Conservation (phyloP, 108 stramenopile species). For the Parietichytrium sp. region DNA sequence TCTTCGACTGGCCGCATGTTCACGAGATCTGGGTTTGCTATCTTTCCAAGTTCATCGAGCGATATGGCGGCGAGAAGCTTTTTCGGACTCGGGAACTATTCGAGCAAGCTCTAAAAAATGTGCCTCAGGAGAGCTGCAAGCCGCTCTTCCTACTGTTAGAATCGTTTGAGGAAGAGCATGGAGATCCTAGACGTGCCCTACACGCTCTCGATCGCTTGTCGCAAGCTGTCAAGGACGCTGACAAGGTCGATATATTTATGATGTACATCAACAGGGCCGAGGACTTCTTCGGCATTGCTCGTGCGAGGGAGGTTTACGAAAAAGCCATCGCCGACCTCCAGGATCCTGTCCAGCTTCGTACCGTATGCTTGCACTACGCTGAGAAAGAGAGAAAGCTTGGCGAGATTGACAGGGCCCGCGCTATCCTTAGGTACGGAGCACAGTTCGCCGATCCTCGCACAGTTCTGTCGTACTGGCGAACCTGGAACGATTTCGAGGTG, state of each 20-base stretch:
- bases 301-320: slow-evolving; percentile 86
- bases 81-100: slow-evolving; percentile 88
- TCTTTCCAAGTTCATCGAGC: slow-evolving; percentile 74
- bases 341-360: slow-evolving; percentile 68
- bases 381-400: slow-evolving; percentile 84
- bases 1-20: slow-evolving; percentile 88
- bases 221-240: slow-evolving; percentile 71
- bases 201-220: slow-evolving; percentile 83
- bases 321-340: slow-evolving; percentile 77
- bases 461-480: slow-evolving; percentile 73
- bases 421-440: slow-evolving; percentile 79
- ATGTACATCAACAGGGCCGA: slow-evolving; percentile 85
- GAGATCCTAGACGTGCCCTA: slow-evolving; percentile 85
- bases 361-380: slow-evolving; percentile 88
- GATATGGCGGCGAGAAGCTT: slow-evolving; percentile 88
- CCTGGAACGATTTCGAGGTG: slow-evolving; percentile 97
- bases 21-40: slow-evolving; percentile 84
- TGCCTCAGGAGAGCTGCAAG: slow-evolving; percentile 76
- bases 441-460: slow-evolving; percentile 91
- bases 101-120: slow-evolving; percentile 80
- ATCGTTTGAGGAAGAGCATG: slow-evolving; percentile 88
- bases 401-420: slow-evolving; percentile 91
- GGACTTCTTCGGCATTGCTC: slow-evolving; percentile 78
- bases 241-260: slow-evolving; percentile 79
- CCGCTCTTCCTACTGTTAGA: slow-evolving; percentile 86